A percentile compares a stretch with the other conserved stretches of the same genome.
phyloP scores from a whole-genome alignment of 2,329 filamentous ascomycete genomes.

The Verticillium zaregamsianum region DNA sequence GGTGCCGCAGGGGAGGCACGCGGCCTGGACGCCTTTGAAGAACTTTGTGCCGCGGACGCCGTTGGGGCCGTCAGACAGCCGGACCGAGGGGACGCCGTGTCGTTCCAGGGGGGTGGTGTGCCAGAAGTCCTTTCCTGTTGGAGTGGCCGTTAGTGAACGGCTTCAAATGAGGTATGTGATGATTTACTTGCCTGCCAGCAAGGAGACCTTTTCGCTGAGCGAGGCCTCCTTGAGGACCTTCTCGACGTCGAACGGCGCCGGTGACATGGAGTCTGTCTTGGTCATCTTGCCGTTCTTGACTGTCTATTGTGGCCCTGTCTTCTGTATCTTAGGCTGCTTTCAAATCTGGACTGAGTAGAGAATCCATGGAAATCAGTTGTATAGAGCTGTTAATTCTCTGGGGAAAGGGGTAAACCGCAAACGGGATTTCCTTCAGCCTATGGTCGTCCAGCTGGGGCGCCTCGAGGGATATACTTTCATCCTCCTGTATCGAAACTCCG shows the following conservation, averaged over 20 bases:
- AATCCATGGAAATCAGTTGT: too few species aligned
- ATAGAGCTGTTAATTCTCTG: too few species aligned
- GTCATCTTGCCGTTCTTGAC: too few species aligned
- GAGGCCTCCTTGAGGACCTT: slow-evolving; percentile 48
- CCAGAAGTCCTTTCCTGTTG: slow-evolving; percentile 61
- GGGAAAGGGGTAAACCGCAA: too few species aligned
- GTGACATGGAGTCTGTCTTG: too few species aligned
- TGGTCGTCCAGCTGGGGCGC: too few species aligned
- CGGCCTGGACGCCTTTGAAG: slow-evolving; percentile 58
- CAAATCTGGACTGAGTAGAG: too few species aligned
- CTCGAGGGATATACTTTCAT: too few species aligned
- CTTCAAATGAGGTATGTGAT: not conserved
- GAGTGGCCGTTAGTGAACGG: not conserved
- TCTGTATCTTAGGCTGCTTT: too few species aligned
- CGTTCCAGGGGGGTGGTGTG: slow-evolving; percentile 57
- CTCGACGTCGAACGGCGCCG: slow-evolving; percentile 39
- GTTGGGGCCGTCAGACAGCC: slow-evolving; percentile 65
- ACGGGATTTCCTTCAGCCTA: too few species aligned
- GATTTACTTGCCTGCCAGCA: slow-evolving; percentile 39
- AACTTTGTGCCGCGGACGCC: slow-evolving; percentile 64
- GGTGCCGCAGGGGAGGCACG: slow-evolving; percentile 57
- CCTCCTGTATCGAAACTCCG: too few species aligned
- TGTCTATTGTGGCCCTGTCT: too few species aligned
- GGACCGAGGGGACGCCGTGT: slow-evolving; percentile 58
- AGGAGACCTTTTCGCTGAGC: slow-evolving; percentile 45